Evolutionary conservation across 2,329 filamentous ascomycete genomes (phyloP), one percentile per base, ranked within the genome.

Genomic region (Zymoseptoria pseudotritici): DNA sequence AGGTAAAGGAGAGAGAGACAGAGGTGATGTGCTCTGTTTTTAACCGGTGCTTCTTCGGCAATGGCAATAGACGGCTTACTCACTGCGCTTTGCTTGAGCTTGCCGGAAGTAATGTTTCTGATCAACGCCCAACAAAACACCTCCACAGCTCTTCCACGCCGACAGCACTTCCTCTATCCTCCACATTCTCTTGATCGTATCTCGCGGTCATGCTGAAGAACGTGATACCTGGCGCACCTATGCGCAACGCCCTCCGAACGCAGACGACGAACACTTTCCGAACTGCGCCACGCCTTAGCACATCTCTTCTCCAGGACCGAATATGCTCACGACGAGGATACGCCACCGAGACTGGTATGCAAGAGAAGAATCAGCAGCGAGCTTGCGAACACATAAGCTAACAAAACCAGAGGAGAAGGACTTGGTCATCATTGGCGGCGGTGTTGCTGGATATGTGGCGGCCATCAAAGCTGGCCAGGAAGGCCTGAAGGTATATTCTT

Each of bases 401-500:
- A 67, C 61, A 20, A 26, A 29, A 63, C 68, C 76, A 91, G 91
- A 92, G 77, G 91, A 97, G 77, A 95, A 96, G 78, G 94, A 99
- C 77, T 83, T 99, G 58, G 88, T 99, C 73, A 92, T 99, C 78
- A 96, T 99, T 73, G 94, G 94, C 73, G 94, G 94, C 76, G 94
- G 94, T 80, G 94, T 97, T 72, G 94, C 93, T 70, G 94, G 94
- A 74, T 99, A 99, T 80, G 94, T 99, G 72, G 93, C 94, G 67
- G 94, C 94, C 71, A 99, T 99, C 83, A 99, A 97, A 82, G 94
- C 94, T 72, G 94, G 92, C 61, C 94, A 99, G 79, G 91, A 96
- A 76, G 94, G 94, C 72, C 78, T 99, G 76, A 97, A 97, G 86
- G 92, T 95, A 66, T 57, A 57, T 26, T 57, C 60, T n/a, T 46